Evolutionary conservation across 257 asterid genomes (phyloP).

Genomic region (Solanum appendiculatum): DNA sequence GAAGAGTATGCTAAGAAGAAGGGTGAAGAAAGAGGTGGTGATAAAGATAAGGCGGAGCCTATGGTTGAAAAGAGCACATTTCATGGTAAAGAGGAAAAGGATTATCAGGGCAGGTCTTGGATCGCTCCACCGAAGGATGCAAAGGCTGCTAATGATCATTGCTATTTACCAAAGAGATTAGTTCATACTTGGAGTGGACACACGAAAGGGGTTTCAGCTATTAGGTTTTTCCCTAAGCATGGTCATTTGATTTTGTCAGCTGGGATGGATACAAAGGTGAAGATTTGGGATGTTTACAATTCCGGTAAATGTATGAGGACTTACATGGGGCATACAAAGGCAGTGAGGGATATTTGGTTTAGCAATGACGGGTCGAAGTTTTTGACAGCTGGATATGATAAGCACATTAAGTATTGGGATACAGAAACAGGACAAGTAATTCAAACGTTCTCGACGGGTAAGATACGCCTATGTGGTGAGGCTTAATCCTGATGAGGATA

Average conservation of each 20-base stretch:
- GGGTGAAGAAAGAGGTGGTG: slow-evolving; percentile 75
- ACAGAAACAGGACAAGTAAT: slow-evolving; percentile 96
- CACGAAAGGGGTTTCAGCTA: slow-evolving; percentile 90
- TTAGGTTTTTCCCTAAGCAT: slow-evolving; percentile 82
- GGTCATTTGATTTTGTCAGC: slow-evolving; percentile 94
- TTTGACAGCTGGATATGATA: slow-evolving; percentile 88
- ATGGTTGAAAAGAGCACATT: slow-evolving; percentile 65
- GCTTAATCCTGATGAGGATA: slow-evolving; percentile 95
- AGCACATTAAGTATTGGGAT: slow-evolving; percentile 97
- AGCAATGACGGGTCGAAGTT: slow-evolving; percentile 83
- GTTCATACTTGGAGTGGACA: slow-evolving; percentile 98
- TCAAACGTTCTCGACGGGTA: slow-evolving; percentile 81
- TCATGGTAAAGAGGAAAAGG: slow-evolving; percentile 90
- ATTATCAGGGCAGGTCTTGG: slow-evolving; percentile 98
- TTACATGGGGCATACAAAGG: slow-evolving; percentile 94
- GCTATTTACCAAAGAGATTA: slow-evolving; percentile 87
- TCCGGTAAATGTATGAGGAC: slow-evolving; percentile 95
- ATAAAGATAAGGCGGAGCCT: slow-evolving; percentile 46
- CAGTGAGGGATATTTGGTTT: slow-evolving; percentile 86
- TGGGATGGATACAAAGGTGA: slow-evolving; percentile 93
- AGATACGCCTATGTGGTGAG: slow-evolving; percentile 86
- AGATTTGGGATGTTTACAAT: slow-evolving; percentile 90
- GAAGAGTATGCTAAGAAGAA: slow-evolving; percentile 95
- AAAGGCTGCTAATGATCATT: slow-evolving; percentile 86
- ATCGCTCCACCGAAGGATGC: slow-evolving; percentile 92